These are phyloP conservation scores for Tylopilus sp. DNA, from an alignment of 768 basidiomycete species.

Conservation along the genomic window DNA sequence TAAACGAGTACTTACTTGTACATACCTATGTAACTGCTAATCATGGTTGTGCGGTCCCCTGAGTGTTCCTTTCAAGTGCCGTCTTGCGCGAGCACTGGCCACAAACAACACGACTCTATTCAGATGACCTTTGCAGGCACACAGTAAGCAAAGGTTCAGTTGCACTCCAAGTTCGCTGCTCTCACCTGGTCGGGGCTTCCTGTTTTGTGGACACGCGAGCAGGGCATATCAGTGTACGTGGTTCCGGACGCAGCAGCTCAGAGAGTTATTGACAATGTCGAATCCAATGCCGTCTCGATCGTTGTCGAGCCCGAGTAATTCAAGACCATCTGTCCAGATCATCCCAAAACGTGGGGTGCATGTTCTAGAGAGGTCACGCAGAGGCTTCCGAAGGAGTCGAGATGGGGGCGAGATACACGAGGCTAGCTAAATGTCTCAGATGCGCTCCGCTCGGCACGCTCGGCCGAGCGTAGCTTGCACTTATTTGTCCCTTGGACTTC, in stretches of 20 bases:
- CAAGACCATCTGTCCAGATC: constrained; percentile 13
- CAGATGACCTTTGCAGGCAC: constrained; percentile 19
- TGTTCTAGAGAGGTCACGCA: too few species aligned
- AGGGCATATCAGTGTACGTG: background rate
- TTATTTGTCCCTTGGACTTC: too few species aligned
- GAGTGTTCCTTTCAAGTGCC: constrained; percentile 7
- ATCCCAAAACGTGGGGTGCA: constrained; percentile 26
- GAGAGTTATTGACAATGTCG: background rate
- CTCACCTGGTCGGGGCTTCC: constrained; percentile 16
- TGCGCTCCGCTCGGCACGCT: constrained; percentile 55
- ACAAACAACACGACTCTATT: constrained; percentile 4
- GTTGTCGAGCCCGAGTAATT: constrained; percentile 12
- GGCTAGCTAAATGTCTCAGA: constrained; percentile 88
- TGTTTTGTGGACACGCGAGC: constrained; percentile 19
- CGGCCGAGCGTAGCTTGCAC: too few species aligned
- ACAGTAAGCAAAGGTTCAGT: constrained; percentile 13
- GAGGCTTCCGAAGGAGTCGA: too few species aligned
- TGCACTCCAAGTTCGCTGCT: background rate
- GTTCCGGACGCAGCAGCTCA: background rate
- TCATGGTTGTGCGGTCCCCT: too few species aligned
- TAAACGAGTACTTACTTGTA: too few species aligned
- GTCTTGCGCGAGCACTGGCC: constrained; percentile 7
- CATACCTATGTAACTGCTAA: too few species aligned
- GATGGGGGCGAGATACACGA: too few species aligned
- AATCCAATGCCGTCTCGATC: background rate